Evolutionary conservation across 2,329 filamentous ascomycete species (phyloP).

Genomic region (Phaeosphaeriaceae sp.): DNA sequence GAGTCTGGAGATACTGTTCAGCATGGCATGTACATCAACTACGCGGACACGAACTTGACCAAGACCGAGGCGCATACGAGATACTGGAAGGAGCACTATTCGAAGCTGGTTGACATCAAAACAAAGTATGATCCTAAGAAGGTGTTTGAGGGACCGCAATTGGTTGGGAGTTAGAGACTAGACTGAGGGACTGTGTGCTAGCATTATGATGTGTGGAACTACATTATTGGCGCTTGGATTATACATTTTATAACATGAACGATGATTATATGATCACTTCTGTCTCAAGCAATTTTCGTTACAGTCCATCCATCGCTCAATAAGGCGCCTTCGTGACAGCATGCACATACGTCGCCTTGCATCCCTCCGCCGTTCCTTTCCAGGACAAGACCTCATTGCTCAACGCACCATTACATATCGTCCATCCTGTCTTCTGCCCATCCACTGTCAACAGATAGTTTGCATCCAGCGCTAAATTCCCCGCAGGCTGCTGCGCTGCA

Average conservation of each 20-base stretch:
- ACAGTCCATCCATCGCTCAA: slow-evolving; percentile 25
- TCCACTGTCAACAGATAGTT: slow-evolving; percentile 49
- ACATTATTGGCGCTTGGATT: not conserved
- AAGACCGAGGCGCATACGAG: slow-evolving; percentile 52
- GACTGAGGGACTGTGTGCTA: slow-evolving; percentile 6
- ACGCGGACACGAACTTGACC: slow-evolving; percentile 56
- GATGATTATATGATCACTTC: too few species aligned
- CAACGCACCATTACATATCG: slow-evolving; percentile 44
- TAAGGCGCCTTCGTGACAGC: slow-evolving; percentile 49
- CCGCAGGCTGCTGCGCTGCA: slow-evolving; percentile 33
- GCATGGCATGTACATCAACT: slow-evolving; percentile 60
- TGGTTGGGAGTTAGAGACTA: slow-evolving; percentile 20
- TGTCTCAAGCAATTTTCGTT: too few species aligned
- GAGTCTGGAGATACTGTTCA: slow-evolving; percentile 28
- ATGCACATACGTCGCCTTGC: slow-evolving; percentile 47
- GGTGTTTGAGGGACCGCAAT: slow-evolving; percentile 34
- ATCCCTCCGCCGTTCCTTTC: slow-evolving; percentile 46
- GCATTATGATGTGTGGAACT: not conserved
- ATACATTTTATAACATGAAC: too few species aligned
- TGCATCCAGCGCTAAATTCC: slow-evolving; percentile 43
- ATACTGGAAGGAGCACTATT: slow-evolving; percentile 52
- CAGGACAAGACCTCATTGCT: slow-evolving; percentile 46
- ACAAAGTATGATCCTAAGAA: slow-evolving; percentile 42
- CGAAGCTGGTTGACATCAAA: slow-evolving; percentile 42
- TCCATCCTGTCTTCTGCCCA: slow-evolving; percentile 48